These are phyloP conservation scores for Curvularia sp. DNA, from an alignment of 2,329 filamentous ascomycete genomes.

Conservation along the genomic window DNA sequence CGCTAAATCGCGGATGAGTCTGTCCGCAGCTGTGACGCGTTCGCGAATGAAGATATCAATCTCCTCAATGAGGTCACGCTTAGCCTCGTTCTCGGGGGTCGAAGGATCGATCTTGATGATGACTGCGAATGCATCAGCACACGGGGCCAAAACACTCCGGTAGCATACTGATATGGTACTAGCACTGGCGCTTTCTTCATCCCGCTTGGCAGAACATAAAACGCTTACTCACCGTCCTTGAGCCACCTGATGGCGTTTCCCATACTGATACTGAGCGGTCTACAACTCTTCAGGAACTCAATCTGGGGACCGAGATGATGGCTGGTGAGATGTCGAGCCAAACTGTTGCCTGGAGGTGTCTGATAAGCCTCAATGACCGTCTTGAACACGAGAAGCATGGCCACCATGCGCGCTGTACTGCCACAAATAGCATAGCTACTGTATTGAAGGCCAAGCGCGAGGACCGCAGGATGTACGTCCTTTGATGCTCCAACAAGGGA, in stretches of 20 bases:
- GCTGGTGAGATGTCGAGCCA: conserved; percentile 88
- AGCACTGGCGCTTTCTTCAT: background rate
- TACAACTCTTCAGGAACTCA: conserved; percentile 88
- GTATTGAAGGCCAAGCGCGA: conserved; percentile 89
- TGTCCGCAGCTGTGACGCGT: conserved; percentile 84
- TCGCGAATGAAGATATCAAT: conserved; percentile 93
- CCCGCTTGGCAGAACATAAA: background rate
- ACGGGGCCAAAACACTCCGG: background rate
- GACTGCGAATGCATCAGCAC: conserved; percentile 52
- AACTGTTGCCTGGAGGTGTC: conserved; percentile 81
- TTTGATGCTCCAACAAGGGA: conserved; percentile 67
- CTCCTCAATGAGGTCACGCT: conserved; percentile 75
- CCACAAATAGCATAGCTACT: conserved; percentile 87
- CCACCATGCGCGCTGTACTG: conserved; percentile 85
- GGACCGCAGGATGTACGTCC: conserved; percentile 83
- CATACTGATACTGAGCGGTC: conserved; percentile 96
- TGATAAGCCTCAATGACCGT: conserved; percentile 92
- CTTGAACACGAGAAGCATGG: conserved; percentile 88
- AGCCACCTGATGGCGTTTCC: conserved; percentile 95
- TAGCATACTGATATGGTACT: background rate
- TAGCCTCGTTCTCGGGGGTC: conserved; percentile 80
- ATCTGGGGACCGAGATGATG: conserved; percentile 95
- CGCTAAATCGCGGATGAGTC: conserved; percentile 81
- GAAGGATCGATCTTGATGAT: conserved; percentile 91
- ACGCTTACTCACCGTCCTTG: conserved; percentile 66